Percentiles rank a stretch among this genome's conserved stretches.
These are phyloP conservation scores for Raphidocelis subcapitata DNA, from an alignment of 139 green algal genomes.

Conservation along the genomic window DNA sequence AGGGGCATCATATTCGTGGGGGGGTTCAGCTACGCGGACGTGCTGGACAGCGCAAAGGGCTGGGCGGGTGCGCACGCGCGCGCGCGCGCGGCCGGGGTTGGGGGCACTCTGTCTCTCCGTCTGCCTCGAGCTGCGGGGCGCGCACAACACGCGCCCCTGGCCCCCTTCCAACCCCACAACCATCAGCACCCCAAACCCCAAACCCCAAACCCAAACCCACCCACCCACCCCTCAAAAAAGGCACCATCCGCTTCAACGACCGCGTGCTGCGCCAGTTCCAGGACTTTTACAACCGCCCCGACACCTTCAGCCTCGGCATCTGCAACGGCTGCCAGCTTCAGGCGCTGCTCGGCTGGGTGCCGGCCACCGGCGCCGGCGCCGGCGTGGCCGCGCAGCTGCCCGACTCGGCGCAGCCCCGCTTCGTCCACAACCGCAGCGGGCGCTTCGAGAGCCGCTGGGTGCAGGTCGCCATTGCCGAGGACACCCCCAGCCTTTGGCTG, in stretches of 20 bases:
- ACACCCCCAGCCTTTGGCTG: conserved; percentile 86
- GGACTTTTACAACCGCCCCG: conserved; percentile 63
- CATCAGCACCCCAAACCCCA: no score
- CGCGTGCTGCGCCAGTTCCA: conserved; percentile 83
- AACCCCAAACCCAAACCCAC: no score
- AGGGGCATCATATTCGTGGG: conserved; percentile 84
- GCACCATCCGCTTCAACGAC: conserved; percentile 93
- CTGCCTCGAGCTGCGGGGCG: no score
- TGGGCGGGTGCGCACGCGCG: conserved; percentile 95
- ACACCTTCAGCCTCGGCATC: conserved; percentile 96
- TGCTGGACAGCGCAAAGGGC: conserved; percentile 96
- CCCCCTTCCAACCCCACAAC: no score
- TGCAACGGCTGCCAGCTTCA: conserved; percentile 99
- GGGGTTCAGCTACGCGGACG: conserved; percentile 95
- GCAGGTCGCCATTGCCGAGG: conserved; percentile 71
- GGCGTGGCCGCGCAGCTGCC: conserved; percentile 54
- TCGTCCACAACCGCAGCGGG: conserved; percentile 92
- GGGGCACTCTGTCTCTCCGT: no score
- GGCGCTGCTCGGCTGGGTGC: conserved; percentile 97
- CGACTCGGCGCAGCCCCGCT: conserved; percentile 89
- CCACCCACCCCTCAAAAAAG: conserved; percentile 45
- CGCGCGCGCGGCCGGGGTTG: no score
- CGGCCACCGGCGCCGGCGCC: conserved; percentile 45
- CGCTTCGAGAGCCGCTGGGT: conserved; percentile 33
- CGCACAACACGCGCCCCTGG: no score